Evolutionary conservation across 225 moss, liverwort and hornwort species (phyloP).

Genomic region (Pseudisothecium myosuroides): DNA sequence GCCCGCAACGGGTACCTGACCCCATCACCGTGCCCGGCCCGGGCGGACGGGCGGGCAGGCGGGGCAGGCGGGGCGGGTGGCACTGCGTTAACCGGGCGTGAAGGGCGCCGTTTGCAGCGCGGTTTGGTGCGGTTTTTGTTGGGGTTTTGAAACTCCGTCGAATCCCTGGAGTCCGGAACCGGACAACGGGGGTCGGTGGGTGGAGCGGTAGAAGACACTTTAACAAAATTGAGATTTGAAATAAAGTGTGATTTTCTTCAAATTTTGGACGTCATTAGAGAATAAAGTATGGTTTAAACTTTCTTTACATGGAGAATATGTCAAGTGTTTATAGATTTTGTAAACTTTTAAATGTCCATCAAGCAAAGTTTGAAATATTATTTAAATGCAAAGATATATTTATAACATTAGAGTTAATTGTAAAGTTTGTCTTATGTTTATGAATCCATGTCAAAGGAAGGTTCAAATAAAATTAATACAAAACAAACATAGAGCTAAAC

Average conservation of each 20-base stretch:
- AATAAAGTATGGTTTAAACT: too few species aligned
- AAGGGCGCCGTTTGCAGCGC: conserved; percentile 7
- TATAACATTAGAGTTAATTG: too few species aligned
- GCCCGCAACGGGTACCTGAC: neutral
- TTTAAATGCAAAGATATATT: too few species aligned
- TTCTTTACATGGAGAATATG: too few species aligned
- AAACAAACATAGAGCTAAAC: too few species aligned
- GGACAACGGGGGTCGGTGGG: neutral
- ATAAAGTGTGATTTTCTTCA: neutral
- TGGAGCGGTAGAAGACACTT: neutral
- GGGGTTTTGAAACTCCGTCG: neutral
- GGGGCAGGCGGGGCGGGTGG: neutral
- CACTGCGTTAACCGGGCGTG: neutral
- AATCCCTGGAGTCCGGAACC: neutral
- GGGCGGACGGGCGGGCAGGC: neutral
- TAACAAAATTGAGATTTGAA: neutral
- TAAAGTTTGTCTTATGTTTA: too few species aligned
- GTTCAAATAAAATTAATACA: too few species aligned
- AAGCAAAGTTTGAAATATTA: neutral
- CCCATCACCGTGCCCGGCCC: neutral
- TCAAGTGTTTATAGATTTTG: neutral
- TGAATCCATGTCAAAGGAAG: too few species aligned
- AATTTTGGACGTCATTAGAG: neutral
- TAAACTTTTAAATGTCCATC: neutral
- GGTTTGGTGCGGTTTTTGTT: conserved; percentile 6